phyloP scores from a whole-genome alignment of 371 early-diverging fungal species.

The Dinochytrium kinnereticum region DNA sequence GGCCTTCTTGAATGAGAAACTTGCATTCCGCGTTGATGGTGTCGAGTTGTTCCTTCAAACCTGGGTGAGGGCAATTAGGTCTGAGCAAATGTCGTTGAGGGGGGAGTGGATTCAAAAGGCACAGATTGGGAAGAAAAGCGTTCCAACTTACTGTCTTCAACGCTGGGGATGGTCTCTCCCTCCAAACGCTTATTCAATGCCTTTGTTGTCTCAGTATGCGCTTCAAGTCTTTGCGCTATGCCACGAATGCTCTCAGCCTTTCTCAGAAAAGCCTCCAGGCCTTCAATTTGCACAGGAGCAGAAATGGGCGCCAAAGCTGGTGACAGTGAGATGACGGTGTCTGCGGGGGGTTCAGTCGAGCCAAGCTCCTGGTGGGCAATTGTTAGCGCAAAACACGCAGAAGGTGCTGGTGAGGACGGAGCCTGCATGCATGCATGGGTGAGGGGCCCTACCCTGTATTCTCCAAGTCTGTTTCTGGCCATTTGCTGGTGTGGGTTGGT shows the following conservation, averaged over 20 bases:
- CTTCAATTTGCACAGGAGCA: background rate
- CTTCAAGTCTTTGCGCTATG: background rate
- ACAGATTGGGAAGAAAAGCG: too few relatives aligned
- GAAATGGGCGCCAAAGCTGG: too few relatives aligned
- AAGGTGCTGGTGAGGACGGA: background rate
- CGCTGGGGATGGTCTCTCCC: background rate
- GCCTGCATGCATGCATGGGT: too few relatives aligned
- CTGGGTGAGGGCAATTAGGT: too few relatives aligned
- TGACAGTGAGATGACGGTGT: background rate
- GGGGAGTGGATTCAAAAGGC: too few relatives aligned
- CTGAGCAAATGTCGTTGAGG: too few relatives aligned
- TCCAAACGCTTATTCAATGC: background rate
- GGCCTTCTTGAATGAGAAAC: background rate
- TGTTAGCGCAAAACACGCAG: background rate
- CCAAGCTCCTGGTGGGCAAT: background rate
- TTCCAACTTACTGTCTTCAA: conserved; percentile 1
- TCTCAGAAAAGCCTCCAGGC: background rate
- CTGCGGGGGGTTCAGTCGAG: background rate
- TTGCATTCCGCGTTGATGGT: background rate
- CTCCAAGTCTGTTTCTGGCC: conserved; percentile 10
- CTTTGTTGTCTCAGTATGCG: background rate
- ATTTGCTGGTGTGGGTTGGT: background rate
- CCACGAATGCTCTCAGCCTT: background rate
- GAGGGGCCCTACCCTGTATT: conserved; percentile 8
- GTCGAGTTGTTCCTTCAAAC: background rate